phyloP scores from a whole-genome alignment of 192 early-diverging fungal genomes.

The Coemansia erecta region DNA sequence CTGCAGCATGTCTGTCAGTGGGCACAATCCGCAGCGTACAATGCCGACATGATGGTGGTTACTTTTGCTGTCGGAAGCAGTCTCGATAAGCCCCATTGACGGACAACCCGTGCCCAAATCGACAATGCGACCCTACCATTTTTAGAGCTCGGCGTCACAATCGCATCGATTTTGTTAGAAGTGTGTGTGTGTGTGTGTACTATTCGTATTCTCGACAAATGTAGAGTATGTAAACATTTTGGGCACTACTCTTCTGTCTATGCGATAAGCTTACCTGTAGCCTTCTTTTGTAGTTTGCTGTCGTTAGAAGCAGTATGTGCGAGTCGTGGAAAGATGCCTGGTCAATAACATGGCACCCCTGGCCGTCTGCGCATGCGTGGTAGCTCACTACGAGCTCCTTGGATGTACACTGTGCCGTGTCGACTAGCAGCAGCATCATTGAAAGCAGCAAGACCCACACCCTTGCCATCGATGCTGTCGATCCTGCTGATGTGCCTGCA shows the following conservation, averaged over 20 bases:
- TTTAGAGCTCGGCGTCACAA: not conserved
- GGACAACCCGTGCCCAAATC: constrained; percentile 22
- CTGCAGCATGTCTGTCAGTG: constrained; percentile 27
- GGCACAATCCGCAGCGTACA: constrained; percentile 39
- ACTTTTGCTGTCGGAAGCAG: not conserved
- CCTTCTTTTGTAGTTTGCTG: constrained; percentile 19
- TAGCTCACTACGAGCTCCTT: constrained; percentile 48
- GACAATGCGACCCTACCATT: constrained; percentile 36
- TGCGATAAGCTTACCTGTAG: constrained; percentile 30
- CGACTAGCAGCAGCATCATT: too few species aligned
- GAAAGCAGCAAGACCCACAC: too few species aligned
- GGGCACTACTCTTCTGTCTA: not conserved
- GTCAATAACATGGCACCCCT: constrained; percentile 44
- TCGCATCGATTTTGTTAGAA: not conserved
- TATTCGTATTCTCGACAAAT: not conserved
- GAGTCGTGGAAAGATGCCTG: constrained; percentile 41
- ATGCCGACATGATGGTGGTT: constrained; percentile 26
- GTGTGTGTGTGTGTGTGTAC: too few species aligned
- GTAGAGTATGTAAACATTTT: not conserved
- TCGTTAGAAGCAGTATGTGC: constrained; percentile 34
- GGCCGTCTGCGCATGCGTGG: constrained; percentile 28
- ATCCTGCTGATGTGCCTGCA: too few species aligned
- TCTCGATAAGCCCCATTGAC: not conserved
- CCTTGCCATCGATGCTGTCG: too few species aligned
- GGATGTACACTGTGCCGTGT: not conserved